Percentiles rank a stretch among this genome's conserved stretches.
Evolutionary conservation across 2,329 filamentous ascomycete species (phyloP).

Genomic region (Xylaria sp.): DNA sequence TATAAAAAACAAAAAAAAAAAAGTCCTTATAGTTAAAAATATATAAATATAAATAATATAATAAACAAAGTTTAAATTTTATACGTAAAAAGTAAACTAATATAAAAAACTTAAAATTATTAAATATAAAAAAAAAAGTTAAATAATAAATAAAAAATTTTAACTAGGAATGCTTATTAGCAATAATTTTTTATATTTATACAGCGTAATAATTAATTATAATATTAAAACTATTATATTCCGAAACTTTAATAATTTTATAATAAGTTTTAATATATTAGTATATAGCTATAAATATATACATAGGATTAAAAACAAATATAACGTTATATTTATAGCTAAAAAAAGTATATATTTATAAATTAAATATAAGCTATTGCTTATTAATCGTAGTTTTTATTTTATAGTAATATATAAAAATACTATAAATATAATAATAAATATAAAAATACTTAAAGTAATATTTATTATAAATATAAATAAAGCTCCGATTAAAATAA

Average conservation of each 20-base stretch:
- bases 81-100: background rate
- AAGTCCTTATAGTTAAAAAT: background rate
- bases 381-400: background rate
- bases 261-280: background rate
- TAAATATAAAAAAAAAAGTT: background rate
- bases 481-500: background rate
- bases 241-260: background rate
- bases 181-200: background rate
- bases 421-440: background rate
- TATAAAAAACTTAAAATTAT: no score
- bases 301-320: background rate
- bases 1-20: background rate
- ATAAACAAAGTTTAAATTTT: background rate
- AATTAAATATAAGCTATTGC: background rate
- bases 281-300: background rate
- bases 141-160: background rate
- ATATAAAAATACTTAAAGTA: background rate
- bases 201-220: no score
- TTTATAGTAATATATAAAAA: background rate
- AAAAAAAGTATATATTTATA: background rate
- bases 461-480: background rate
- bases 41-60: background rate
- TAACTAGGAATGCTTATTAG: background rate
- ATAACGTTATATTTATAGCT: background rate
- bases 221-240: no score